Base-by-base conservation (phyloP, 179 eudicot species). In the Camellia oleifera region DNA sequence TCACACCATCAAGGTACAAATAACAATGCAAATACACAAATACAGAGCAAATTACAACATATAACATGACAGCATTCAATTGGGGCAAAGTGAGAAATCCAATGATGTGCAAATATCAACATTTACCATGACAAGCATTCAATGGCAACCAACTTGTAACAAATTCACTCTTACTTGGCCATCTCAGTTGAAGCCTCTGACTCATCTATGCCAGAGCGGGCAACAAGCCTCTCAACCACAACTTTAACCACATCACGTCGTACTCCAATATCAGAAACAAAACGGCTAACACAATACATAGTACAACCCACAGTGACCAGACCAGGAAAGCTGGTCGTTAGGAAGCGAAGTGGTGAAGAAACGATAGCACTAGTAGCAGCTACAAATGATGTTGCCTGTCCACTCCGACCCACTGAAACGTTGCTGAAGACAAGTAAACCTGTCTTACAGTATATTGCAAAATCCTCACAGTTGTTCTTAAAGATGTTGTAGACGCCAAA, bases 391-490 rank as follows among this genome's bases (percentile, higher is more conserved):
- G 91, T 78, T 4, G 91, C 90, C 82, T 94, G 98, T 58, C 95
- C 97, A 72, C 97, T 90, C 77, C 93, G 81, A 46, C 94, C 92
- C 48, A 91, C 90, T 66, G 90, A 90, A 58, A 91, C 44, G 40
- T 74, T 84, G 5, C 93, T 88, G 44, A 85, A 79, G 42, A 92
- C 83, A 4, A 92, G 87, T 85, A 92, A 82, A 15, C 93, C 95
- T 0, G 97, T 94, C 88, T 92, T 32, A 32, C 32, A 32, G 32
- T 32, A 32, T 32, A 32, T 32, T 32, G 32, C 32, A 32, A 32
- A 32, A 74, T 94, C 97, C 86, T 94, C 98, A 63, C 94, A 92
- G 84, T 91, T 92, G 83, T 94, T 94, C 86, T 86, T 88, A 80
- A 91, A 92, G 23, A 90, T 40, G 82, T 89, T 80, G 85, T 94